Base-by-base conservation (phyloP, 2,329 filamentous ascomycete genomes). In the Aspergillus transmontanensis region DNA sequence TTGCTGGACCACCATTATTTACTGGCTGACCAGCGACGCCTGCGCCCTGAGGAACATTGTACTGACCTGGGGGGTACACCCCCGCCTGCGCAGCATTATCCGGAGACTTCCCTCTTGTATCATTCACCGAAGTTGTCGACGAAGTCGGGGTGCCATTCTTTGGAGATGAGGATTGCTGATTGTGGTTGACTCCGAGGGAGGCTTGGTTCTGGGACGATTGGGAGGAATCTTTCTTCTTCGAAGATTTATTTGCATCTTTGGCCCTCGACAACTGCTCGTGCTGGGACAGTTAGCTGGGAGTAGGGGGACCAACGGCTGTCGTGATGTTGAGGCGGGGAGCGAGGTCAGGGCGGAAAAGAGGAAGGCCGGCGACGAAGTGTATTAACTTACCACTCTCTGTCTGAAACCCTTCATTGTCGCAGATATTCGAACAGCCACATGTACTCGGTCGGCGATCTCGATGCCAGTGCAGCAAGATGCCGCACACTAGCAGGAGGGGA, bases 361-460 rank as follows among this genome's bases (percentile, higher is more conserved):
- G 63, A 34, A 48, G 51, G 51, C 59, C 58, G 61, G 54, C 51
- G 55, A 66, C 30, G n/a, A 36, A 41, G 61, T 59, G 58, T 59
- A 65, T 46, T 34, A 69, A 88, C 92, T 86, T 88, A 97, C 93
- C 86, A 97, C 93, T 90, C 92, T 92, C 86, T 96, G 93, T 83
- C 93, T 91, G 82, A 98, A 96, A 80, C 93, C 91, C 85, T 97
- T 97, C 94, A 98, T 97, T 82, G 86, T 91, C 81, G 80, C 81
- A 63, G 64, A 65, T 71, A 70, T 67, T 66, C 65, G 69, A 68
- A 68, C 64, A 71, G 67, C 75, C 72, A 72, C 75, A 78, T 76
- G 72, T 76, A 78, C 73, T 76, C 69, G 69, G 64, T 65, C 68
- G 62, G 56, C 36, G 56, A 68, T 69, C 62, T 73, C 66, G 69